These are phyloP conservation scores for Coffea canephora DNA, from an alignment of 257 asterid genomes.

Conservation along the genomic window DNA sequence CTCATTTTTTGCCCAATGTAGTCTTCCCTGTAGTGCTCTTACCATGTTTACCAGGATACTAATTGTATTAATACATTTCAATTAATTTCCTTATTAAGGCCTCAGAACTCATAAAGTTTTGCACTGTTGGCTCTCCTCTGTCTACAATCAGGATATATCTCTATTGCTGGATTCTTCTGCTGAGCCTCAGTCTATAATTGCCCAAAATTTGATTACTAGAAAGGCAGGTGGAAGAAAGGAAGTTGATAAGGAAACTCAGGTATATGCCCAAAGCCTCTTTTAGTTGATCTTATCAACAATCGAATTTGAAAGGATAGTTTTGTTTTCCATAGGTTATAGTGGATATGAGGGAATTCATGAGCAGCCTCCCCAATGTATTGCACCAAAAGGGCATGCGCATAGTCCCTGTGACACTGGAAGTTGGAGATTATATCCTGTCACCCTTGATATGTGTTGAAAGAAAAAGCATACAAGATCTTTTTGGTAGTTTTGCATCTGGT, in stretches of 20 bases:
- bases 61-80: neutral
- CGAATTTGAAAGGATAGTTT: neutral
- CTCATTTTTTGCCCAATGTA: too few species aligned
- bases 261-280: constrained; percentile 29
- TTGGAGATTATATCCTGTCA: constrained; percentile 92
- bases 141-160: constrained; percentile 61
- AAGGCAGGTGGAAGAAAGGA: constrained; percentile 95
- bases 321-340: constrained; percentile 66
- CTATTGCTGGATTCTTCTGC: constrained; percentile 47
- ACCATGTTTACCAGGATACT: neutral
- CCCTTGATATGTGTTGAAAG: constrained; percentile 96
- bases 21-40: too few species aligned
- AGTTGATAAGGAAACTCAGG: constrained; percentile 77
- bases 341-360: constrained; percentile 99
- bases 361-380: constrained; percentile 96
- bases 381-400: constrained; percentile 93
- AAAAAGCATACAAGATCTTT: constrained; percentile 94
- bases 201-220: constrained; percentile 76
- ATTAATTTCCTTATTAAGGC: neutral
- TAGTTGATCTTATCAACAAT: neutral
- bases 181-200: constrained; percentile 56
- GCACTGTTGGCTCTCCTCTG: constrained; percentile 17
- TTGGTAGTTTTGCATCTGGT: constrained; percentile 90
- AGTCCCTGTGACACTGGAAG: constrained; percentile 92
- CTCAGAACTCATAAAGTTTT: neutral